phyloP scores from a whole-genome alignment of 805 yeast species.

The Clavispora asparagi region DNA sequence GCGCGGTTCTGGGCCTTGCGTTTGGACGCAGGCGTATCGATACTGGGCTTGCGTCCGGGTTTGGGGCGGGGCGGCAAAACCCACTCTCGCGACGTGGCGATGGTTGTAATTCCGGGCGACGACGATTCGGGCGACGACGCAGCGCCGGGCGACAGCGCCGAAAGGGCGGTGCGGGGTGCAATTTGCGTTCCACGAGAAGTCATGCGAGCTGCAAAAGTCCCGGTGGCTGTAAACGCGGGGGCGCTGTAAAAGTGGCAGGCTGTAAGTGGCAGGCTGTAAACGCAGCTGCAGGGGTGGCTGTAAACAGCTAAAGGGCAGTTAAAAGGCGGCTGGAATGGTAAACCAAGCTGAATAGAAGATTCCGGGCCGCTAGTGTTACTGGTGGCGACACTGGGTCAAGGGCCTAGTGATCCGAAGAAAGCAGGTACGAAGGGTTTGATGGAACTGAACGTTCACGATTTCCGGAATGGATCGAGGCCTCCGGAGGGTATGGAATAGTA shows the following conservation, averaged over 20 bases:
- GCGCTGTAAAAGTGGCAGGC: neutral
- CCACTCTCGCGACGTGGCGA: conserved; percentile 57
- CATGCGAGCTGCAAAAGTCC: conserved; percentile 2
- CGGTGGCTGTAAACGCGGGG: neutral
- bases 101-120: conserved; percentile 33
- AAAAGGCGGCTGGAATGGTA: no score
- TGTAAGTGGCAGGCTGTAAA: neutral
- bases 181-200: conserved; percentile 13
- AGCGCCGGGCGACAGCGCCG: conserved; percentile 13
- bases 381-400: no score
- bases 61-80: conserved; percentile 58
- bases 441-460: no score
- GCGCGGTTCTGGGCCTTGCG: conserved; percentile 89
- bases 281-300: neutral
- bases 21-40: conserved; percentile 78
- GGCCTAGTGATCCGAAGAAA: no score
- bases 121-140: conserved; percentile 15
- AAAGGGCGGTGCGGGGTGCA: conserved; percentile 12
- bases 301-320: no score
- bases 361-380: no score
- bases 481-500: no score
- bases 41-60: conserved; percentile 58
- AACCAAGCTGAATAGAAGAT: no score
- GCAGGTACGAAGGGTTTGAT: neutral
- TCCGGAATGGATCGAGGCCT: no score